These are phyloP conservation scores for Cystobasidium tubakii DNA, from an alignment of 768 basidiomycete genomes.

Conservation along the genomic window DNA sequence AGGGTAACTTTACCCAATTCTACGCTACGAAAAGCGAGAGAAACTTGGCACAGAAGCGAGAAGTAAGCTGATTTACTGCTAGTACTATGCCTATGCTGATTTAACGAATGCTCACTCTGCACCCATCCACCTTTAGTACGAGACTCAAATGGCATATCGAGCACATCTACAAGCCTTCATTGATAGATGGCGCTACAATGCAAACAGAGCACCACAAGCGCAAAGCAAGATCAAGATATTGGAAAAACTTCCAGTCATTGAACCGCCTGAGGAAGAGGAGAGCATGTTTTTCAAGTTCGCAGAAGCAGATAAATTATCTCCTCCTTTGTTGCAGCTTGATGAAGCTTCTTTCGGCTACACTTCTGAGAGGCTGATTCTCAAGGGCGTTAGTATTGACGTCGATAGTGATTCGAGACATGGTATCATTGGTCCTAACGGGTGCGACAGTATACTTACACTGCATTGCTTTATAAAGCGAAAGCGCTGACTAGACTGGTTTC, in stretches of 20 bases:
- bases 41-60: constrained; percentile 70
- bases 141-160: constrained; percentile 88
- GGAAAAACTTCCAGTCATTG: constrained; percentile 84
- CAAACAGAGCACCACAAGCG: constrained; percentile 67
- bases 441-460: neutral
- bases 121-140: constrained; percentile 55
- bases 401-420: constrained; percentile 91
- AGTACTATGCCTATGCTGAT: too few species aligned
- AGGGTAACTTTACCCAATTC: constrained; percentile 99
- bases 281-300: constrained; percentile 94
- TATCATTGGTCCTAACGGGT: constrained; percentile 62
- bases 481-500: neutral
- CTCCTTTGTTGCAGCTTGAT: constrained; percentile 84
- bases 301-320: constrained; percentile 94
- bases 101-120: neutral
- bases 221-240: constrained; percentile 66
- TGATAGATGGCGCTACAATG: constrained; percentile 75
- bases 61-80: too few species aligned
- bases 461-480: too few species aligned
- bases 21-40: constrained; percentile 97
- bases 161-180: constrained; percentile 96
- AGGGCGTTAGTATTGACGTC: constrained; percentile 78
- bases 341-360: constrained; percentile 86
- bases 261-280: constrained; percentile 88
- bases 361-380: constrained; percentile 61